Percentiles rank a stretch among this genome's conserved stretches.
These are phyloP conservation scores for Xanthoconium stramineum DNA, from an alignment of 768 basidiomycete species.

Conservation along the genomic window DNA sequence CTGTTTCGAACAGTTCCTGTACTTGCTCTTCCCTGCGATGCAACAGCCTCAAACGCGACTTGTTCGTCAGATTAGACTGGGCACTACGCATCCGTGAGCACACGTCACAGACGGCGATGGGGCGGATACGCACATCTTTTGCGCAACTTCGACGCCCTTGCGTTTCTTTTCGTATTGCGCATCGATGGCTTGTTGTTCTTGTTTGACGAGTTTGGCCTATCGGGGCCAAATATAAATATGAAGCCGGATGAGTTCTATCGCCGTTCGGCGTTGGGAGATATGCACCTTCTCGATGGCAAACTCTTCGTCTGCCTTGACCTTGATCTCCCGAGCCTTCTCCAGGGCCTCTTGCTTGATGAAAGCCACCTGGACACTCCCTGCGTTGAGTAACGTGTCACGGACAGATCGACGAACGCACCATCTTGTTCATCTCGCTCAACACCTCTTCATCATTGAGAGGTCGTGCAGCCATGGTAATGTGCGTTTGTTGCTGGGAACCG, in stretches of 20 bases:
- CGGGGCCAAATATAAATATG: not conserved
- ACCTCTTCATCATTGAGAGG: conserved; percentile 95
- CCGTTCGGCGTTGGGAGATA: not conserved
- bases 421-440: conserved; percentile 96
- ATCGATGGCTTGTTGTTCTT: conserved; percentile 94
- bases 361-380: conserved; percentile 58
- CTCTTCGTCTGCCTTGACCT: conserved; percentile 97
- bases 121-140: conserved; percentile 79
- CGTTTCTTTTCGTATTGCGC: conserved; percentile 93
- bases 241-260: not conserved
- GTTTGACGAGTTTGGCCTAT: conserved; percentile 95
- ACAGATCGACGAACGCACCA: conserved; percentile 53
- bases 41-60: conserved; percentile 85
- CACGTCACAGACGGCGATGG: not conserved
- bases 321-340: conserved; percentile 96
- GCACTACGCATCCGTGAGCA: conserved; percentile 49
- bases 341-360: conserved; percentile 99
- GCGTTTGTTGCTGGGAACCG: not conserved
- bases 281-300: conserved; percentile 96
- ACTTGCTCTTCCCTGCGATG: conserved; percentile 90
- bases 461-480: conserved; percentile 59
- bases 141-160: conserved; percentile 89
- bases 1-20: conserved; percentile 79
- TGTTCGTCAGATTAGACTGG: conserved; percentile 95
- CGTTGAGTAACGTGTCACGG: conserved; percentile 1